These are phyloP conservation scores for Colletotrichum zoysiae DNA, from an alignment of 2,329 filamentous ascomycete species.

Conservation along the genomic window DNA sequence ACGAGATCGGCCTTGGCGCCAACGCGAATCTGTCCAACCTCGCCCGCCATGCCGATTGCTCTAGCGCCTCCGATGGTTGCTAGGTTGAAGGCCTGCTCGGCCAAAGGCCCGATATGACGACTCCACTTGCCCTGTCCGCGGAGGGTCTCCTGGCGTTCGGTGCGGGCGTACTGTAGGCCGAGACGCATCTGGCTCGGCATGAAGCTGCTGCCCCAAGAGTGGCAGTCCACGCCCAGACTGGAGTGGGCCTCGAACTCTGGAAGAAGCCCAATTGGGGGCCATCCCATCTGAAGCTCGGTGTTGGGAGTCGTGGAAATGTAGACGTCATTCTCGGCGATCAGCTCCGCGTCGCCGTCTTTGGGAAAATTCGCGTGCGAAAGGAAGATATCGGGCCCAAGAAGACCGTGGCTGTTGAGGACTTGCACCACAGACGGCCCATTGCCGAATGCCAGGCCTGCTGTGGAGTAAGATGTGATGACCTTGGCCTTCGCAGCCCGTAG, in stretches of 20 bases:
- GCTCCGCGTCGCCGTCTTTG: conserved; percentile 49
- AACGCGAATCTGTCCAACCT: conserved; percentile 59
- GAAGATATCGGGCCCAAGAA: conserved; percentile 40
- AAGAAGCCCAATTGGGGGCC: conserved; percentile 41
- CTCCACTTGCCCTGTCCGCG: conserved; percentile 45
- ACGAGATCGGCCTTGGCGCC: conserved; percentile 63
- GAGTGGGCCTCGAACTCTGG: conserved; percentile 37
- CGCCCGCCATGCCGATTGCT: conserved; percentile 55
- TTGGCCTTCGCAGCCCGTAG: conserved; percentile 52
- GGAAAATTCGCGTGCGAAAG: conserved; percentile 49
- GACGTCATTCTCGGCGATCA: conserved; percentile 50
- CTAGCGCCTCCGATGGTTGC: conserved; percentile 61
- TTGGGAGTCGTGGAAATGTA: conserved; percentile 60
- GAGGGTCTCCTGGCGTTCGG: conserved; percentile 43
- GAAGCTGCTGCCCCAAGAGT: conserved; percentile 19
- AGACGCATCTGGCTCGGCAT: conserved; percentile 35
- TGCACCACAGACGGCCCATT: conserved; percentile 6
- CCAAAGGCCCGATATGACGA: conserved; percentile 6
- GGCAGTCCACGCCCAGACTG: conserved; percentile 48
- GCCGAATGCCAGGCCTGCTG: conserved; percentile 3
- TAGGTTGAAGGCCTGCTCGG: conserved; percentile 60
- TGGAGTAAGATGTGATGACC: conserved; percentile 52
- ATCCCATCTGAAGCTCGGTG: conserved; percentile 64
- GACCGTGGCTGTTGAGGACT: conserved; percentile 7
- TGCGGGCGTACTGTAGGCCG: conserved; percentile 46